Base-by-base conservation (phyloP, 768 basidiomycete genomes). In the Termitomyces sp. region DNA sequence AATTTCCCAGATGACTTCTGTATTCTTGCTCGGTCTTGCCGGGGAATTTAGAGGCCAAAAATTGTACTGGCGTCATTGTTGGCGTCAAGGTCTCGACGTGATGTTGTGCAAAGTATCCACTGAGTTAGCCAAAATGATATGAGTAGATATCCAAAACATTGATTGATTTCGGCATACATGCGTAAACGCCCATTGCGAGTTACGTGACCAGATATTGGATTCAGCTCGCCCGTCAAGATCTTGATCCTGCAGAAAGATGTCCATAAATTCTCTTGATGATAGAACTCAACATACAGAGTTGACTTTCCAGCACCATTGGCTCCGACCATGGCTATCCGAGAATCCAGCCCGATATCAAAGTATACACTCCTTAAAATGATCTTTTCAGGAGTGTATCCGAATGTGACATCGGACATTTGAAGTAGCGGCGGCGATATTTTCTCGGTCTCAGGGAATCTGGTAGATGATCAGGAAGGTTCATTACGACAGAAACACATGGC, bases 11-110 rank as follows among this genome's bases (percentile, higher is more conserved):
- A 73, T 98, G 97, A n/a, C 73, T 70, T 59, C 97, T 82, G 69
- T 98, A 98, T 69, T 98, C 97, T 70, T 98, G 96, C 71, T 98
- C 97, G 6, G 82, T 92, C 72, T 87, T 89, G 0, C 97, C 96
- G 1, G 97, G 97, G 77, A 90, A 98, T 65, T 83, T 91, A 23
- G 86, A 84, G 14, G 93, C 92, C 31, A 99, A 75, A 75, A 97
- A 98, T 64, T 91, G 89, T 10, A 98, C 97, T 0, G 96, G 91
- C n/a, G 85, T 87, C 83, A 97, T 81, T 3, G 78, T 78, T 1
- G 93, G 85, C 42, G 84, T 80, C 55, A 99, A 81, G 21, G 89
- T 86, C 69, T 99, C 97, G 50, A 99, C 90, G 68, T 98, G 97
- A 68, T 97, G 92, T 63, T 93, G 91, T n/a, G 91, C 89, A 70